These are phyloP conservation scores for Lotmaria passim DNA, from an alignment of 208 protist genomes.

Conservation along the genomic window DNA sequence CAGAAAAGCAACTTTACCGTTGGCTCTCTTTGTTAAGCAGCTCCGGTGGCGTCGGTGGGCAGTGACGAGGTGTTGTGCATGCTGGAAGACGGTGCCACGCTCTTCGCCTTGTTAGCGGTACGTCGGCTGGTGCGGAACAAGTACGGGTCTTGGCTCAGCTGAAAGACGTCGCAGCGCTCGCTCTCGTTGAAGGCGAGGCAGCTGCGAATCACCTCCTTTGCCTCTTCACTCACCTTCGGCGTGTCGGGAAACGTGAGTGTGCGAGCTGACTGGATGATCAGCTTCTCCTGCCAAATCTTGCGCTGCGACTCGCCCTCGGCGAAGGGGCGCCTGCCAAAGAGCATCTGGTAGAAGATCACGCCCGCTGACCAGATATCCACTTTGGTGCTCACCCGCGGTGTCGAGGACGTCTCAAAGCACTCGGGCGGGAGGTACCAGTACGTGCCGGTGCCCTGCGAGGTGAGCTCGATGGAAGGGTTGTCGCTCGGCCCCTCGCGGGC, in stretches of 20 bases:
- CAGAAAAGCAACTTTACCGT: not conserved
- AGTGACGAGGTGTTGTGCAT: not conserved
- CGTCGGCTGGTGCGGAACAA: slow-evolving; percentile 46
- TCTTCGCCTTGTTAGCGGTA: slow-evolving; percentile 36
- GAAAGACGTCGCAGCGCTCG: slow-evolving; percentile 77
- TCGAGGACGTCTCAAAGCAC: slow-evolving; percentile 91
- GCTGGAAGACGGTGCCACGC: slow-evolving; percentile 2
- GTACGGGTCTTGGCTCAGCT: slow-evolving; percentile 78
- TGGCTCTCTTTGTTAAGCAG: too few relatives aligned
- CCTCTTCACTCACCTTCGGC: slow-evolving; percentile 80
- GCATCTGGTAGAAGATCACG: slow-evolving; percentile 96
- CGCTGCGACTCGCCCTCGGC: slow-evolving; percentile 92
- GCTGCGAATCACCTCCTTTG: slow-evolving; percentile 72
- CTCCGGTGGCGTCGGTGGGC: not conserved
- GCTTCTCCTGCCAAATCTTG: slow-evolving; percentile 82
- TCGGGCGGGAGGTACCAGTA: slow-evolving; percentile 97
- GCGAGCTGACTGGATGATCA: slow-evolving; percentile 69
- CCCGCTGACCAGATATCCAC: slow-evolving; percentile 94
- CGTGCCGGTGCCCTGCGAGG: slow-evolving; percentile 95
- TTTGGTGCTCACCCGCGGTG: slow-evolving; percentile 87
- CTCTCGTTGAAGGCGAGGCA: slow-evolving; percentile 73
- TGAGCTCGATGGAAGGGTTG: slow-evolving; percentile 93
- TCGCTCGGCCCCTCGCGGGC: slow-evolving; percentile 55
- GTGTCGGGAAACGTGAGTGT: slow-evolving; percentile 70
- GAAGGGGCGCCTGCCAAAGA: slow-evolving; percentile 95